Base-by-base conservation (phyloP, 306 rosid genomes). In the Cucurbita ficifolia region DNA sequence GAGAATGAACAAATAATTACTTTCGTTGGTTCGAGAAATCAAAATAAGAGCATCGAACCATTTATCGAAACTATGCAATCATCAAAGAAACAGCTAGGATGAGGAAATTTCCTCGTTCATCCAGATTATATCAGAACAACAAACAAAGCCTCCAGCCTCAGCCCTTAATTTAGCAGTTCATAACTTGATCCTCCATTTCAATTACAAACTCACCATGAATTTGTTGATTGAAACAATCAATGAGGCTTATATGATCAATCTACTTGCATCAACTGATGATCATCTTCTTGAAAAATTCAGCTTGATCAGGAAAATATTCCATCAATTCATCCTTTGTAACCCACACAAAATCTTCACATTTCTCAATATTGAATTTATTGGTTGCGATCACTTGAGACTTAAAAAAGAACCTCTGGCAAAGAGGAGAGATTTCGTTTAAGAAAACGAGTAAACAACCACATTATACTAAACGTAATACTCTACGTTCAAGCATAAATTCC, bases 331-430 rank as follows among this genome's bases (percentile, higher is more conserved):
- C 97, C 89, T 88, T 90, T 19, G 96, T 93, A 80, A 90, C 97
- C 98, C 98, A 93, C 29, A 76, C 94, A 84, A 80, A 87, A 80
- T 93, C 92, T 77, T 90, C 80, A 29, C 97, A 88, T 77, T 83
- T 87, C 8, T 53, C 78, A 49, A 90, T 71, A 76, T 80, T 43
- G 64, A 70, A 80, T 87, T 83, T 80, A 88, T 83, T 87, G 75
- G 85, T 83, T 46, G 92, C 96, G 55, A 94, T 84, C 72, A 94
- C 91, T 87, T 90, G 94, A 70, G 96, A 89, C 84, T 94, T 94
- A 75, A 89, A 90, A 84, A 94, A 89, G 85, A 90, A 94, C 75
- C 76, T 84, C 97, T 90, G 87, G 19, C 57, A 82, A 35, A 78
- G 54, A 42, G 45, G 56, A 76, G 67, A 38, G 53, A 10, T 29